These are phyloP conservation scores for Phoma sp. DNA, from an alignment of 2,329 filamentous ascomycete genomes.

Conservation along the genomic window DNA sequence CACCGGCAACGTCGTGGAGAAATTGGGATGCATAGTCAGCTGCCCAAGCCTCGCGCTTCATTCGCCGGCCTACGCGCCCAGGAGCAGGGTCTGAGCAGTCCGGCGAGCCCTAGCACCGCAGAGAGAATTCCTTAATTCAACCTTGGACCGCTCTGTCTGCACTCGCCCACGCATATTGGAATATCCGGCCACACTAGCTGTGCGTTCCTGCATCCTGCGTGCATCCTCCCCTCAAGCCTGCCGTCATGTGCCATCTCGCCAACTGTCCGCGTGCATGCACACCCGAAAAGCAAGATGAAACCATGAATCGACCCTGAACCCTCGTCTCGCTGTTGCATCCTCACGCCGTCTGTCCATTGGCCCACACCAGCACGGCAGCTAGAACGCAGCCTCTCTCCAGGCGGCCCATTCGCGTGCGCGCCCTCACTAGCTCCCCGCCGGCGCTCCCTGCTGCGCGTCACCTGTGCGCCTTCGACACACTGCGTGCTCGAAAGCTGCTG, in stretches of 20 bases:
- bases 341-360: slow-evolving; percentile 3
- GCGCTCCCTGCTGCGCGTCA: slow-evolving; percentile 12
- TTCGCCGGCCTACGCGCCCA: slow-evolving; percentile 18
- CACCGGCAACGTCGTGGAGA: slow-evolving; percentile 4
- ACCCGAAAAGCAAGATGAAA: slow-evolving; percentile 8
- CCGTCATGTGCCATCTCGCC: background rate
- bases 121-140: slow-evolving; percentile 7
- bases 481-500: slow-evolving; percentile 8
- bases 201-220: slow-evolving; percentile 10
- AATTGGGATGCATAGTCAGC: slow-evolving; percentile 9
- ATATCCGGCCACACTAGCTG: background rate
- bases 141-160: background rate
- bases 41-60: slow-evolving; percentile 2
- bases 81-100: slow-evolving; percentile 8
- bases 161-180: slow-evolving; percentile 7
- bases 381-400: background rate
- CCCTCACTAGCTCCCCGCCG: slow-evolving; percentile 11
- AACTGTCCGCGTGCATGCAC: slow-evolving; percentile 12
- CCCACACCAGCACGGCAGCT: slow-evolving; percentile 9
- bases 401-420: slow-evolving; percentile 1
- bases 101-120: slow-evolving; percentile 9
- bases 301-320: slow-evolving; percentile 10
- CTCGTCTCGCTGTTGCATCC: background rate
- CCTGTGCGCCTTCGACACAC: slow-evolving; percentile 5
- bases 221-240: background rate